A percentile compares a stretch with the other conserved stretches of the same genome.
phyloP scores from a whole-genome alignment of 179 eudicot species.

The Silene vulgaris region DNA sequence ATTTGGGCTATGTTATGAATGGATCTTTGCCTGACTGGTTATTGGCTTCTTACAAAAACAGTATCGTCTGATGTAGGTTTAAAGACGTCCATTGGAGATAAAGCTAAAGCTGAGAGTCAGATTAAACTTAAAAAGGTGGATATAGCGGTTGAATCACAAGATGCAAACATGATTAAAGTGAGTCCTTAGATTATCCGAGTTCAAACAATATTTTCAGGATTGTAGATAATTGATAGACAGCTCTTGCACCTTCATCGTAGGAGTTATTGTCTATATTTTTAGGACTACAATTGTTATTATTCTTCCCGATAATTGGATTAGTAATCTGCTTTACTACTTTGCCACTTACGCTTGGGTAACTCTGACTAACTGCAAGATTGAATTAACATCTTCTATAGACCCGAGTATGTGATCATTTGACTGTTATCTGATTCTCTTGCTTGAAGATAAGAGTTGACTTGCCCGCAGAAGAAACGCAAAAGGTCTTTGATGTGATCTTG shows the following conservation, averaged over 20 bases:
- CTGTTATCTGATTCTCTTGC: slow-evolving; percentile 2
- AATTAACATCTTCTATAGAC: background rate
- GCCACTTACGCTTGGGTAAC: background rate
- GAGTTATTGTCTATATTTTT: background rate
- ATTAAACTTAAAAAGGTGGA: slow-evolving; percentile 42
- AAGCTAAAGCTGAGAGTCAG: slow-evolving; percentile 27
- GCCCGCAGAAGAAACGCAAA: slow-evolving; percentile 65
- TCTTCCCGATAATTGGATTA: background rate
- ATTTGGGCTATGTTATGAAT: slow-evolving; percentile 3
- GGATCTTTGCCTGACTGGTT: background rate
- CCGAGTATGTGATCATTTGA: slow-evolving; percentile 12
- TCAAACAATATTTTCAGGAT: background rate
- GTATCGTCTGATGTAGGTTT: slow-evolving; percentile 20
- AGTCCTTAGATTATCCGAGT: slow-evolving; percentile 20
- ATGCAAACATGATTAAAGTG: slow-evolving; percentile 56
- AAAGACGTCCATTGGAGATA: slow-evolving; percentile 39
- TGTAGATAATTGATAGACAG: background rate
- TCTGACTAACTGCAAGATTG: no score
- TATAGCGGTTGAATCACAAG: slow-evolving; percentile 51
- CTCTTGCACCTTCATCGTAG: background rate
- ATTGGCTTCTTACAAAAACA: background rate
- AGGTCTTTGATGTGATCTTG: slow-evolving; percentile 57
- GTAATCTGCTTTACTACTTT: background rate
- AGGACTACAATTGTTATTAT: background rate
- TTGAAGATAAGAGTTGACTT: slow-evolving; percentile 72